A percentile compares a stretch with the other conserved stretches of the same genome.
These are phyloP conservation scores for Oryza meyeriana DNA, from an alignment of 176 grass and related monocot genomes.

Conservation along the genomic window DNA sequence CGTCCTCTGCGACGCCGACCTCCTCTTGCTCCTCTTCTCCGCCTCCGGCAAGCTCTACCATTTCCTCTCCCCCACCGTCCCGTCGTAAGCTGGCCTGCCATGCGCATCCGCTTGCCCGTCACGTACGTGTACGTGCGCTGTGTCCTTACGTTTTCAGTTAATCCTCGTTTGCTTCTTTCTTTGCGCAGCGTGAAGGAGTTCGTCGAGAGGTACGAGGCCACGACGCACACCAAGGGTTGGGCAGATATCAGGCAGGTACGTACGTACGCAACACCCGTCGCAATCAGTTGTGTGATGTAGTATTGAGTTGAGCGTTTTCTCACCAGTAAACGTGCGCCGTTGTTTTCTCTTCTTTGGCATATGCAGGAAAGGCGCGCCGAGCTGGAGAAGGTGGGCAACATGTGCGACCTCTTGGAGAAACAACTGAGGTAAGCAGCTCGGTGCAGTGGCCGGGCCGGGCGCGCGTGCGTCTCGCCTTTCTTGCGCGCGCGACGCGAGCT, in stretches of 20 bases:
- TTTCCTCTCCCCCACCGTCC: slow-evolving; percentile 81
- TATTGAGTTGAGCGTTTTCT: background rate
- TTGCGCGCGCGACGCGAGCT: background rate
- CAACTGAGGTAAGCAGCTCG: slow-evolving; percentile 53
- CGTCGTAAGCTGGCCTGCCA: slow-evolving; percentile 35
- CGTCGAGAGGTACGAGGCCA: slow-evolving; percentile 77
- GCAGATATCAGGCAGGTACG: slow-evolving; percentile 60
- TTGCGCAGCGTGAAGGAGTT: slow-evolving; percentile 59
- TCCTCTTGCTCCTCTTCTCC: slow-evolving; percentile 99
- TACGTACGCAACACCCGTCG: background rate
- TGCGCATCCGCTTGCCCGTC: background rate
- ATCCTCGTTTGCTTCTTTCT: background rate
- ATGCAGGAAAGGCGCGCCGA: slow-evolving; percentile 67
- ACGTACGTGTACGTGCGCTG: background rate
- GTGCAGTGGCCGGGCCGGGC: no score
- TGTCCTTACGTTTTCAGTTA: background rate
- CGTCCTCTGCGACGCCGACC: slow-evolving; percentile 95
- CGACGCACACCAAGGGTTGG: slow-evolving; percentile 79
- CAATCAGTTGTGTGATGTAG: background rate
- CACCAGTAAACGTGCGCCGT: background rate
- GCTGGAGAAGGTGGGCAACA: slow-evolving; percentile 63
- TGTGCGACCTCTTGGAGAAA: slow-evolving; percentile 82
- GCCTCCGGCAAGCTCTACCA: slow-evolving; percentile 94
- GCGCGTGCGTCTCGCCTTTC: background rate
- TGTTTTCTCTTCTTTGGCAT: background rate